Evolutionary conservation across 192 early-diverging fungal genomes (phyloP).

Genomic region (Coemansia sp.): DNA sequence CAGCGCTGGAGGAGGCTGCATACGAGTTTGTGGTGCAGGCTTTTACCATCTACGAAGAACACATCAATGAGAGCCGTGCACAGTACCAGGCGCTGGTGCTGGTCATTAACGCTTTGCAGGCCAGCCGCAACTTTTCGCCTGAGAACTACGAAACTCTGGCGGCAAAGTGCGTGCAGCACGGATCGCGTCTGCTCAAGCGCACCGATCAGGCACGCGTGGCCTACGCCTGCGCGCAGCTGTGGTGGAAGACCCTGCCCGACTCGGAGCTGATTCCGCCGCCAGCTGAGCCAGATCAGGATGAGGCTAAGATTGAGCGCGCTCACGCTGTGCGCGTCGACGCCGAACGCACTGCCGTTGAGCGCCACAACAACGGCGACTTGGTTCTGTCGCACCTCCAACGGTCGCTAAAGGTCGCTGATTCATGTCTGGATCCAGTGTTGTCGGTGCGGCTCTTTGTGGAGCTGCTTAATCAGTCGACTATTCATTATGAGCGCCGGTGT

Average conservation of each 20-base stretch:
- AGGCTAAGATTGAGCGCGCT: constrained; percentile 30
- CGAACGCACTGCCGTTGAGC: constrained; percentile 57
- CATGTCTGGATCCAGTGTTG: constrained; percentile 84
- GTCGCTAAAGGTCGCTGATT: constrained; percentile 92
- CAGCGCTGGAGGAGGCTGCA: constrained; percentile 86
- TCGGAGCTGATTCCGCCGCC: constrained; percentile 51
- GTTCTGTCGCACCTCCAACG: constrained; percentile 92
- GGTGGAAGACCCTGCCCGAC: constrained; percentile 72
- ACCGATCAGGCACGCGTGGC: constrained; percentile 92
- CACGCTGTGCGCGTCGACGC: constrained; percentile 49
- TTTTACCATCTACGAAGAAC: constrained; percentile 96
- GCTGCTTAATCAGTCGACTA: constrained; percentile 91
- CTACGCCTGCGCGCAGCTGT: constrained; percentile 83
- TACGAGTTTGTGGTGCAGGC: constrained; percentile 99
- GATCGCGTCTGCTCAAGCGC: constrained; percentile 87
- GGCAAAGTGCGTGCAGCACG: constrained; percentile 88
- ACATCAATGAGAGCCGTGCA: constrained; percentile 86
- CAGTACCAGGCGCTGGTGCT: constrained; percentile 89
- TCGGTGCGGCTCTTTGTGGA: constrained; percentile 97
- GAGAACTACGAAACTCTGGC: constrained; percentile 97
- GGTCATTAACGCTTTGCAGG: constrained; percentile 84
- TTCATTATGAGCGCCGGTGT: constrained; percentile 92
- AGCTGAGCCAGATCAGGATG: constrained; percentile 52
- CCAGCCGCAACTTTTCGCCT: constrained; percentile 75
- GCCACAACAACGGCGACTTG: constrained; percentile 83